phyloP scores from a whole-genome alignment of 140 eudicot genomes.

The Bidens hawaiensis region DNA sequence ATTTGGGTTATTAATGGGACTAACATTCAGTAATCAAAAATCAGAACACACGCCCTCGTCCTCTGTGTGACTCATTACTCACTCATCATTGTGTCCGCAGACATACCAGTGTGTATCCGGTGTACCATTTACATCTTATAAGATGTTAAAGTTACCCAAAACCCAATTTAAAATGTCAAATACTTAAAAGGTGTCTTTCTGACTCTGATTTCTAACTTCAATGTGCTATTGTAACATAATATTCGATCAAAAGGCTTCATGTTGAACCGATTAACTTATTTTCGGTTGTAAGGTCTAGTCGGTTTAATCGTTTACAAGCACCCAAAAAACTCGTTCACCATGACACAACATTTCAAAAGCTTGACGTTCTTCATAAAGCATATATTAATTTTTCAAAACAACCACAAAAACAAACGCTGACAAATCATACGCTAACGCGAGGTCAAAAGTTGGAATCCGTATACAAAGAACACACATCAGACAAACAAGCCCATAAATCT shows the following conservation, averaged over 20 bases:
- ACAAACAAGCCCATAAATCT: conserved; percentile 5
- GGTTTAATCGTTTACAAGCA: neutral
- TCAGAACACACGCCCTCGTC: too few species aligned
- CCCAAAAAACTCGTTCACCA: neutral
- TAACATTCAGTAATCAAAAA: too few species aligned
- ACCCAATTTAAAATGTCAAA: too few species aligned
- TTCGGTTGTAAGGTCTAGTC: neutral
- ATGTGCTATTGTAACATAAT: too few species aligned
- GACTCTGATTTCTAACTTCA: too few species aligned
- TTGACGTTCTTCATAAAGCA: neutral
- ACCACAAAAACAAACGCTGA: neutral
- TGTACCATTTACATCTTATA: too few species aligned
- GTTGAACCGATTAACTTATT: neutral
- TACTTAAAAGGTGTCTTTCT: too few species aligned
- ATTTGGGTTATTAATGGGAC: too few species aligned
- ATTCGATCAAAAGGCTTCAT: neutral
- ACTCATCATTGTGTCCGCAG: too few species aligned
- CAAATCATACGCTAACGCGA: neutral
- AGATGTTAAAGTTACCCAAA: too few species aligned
- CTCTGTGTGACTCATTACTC: too few species aligned
- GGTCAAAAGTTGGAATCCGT: neutral
- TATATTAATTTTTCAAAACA: neutral
- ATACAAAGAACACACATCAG: neutral
- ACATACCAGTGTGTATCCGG: too few species aligned
- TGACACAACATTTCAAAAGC: neutral